Percentiles rank a stretch among this genome's conserved stretches.
phyloP scores from a whole-genome alignment of 2,329 filamentous ascomycete species.

The Aspergillus arachidicola region DNA sequence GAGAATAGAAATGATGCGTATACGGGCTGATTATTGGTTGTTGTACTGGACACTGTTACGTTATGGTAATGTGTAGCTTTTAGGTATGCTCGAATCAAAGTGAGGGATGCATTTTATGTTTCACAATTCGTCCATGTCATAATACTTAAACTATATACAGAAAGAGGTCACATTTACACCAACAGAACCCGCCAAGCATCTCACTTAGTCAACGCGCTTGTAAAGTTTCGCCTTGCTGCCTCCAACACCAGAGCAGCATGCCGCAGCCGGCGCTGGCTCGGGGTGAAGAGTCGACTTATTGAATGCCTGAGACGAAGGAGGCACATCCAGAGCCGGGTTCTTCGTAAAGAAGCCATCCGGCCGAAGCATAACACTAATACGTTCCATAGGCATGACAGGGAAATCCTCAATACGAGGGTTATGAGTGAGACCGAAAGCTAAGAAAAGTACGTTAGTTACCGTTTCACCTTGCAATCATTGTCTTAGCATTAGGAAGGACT shows the following conservation, averaged over 20 bases:
- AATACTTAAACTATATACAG: background rate
- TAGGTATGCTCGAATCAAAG: background rate
- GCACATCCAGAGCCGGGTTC: conserved; percentile 54
- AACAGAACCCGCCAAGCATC: background rate
- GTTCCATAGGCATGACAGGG: conserved; percentile 68
- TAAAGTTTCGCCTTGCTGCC: conserved; percentile 35
- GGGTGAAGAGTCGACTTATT: conserved; percentile 44
- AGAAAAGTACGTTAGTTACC: conserved; percentile 13
- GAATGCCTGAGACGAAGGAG: conserved; percentile 44
- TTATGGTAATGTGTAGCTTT: background rate
- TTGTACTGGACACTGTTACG: background rate
- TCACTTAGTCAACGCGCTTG: conserved; percentile 10
- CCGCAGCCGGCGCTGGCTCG: conserved; percentile 19
- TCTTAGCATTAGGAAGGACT: conserved; percentile 25
- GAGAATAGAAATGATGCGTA: conserved; percentile 20
- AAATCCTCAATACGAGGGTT: conserved; percentile 68
- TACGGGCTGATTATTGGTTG: background rate
- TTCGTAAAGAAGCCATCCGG: conserved; percentile 57
- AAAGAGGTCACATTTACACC: background rate
- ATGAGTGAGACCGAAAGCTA: conserved; percentile 61
- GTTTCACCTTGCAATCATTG: background rate
- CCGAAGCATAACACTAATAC: conserved; percentile 50
- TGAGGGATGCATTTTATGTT: background rate
- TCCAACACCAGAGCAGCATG: conserved; percentile 24
- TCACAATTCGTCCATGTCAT: background rate